phyloP scores from a whole-genome alignment of 495 filamentous ascomycete species.

The Penicillium lagena region DNA sequence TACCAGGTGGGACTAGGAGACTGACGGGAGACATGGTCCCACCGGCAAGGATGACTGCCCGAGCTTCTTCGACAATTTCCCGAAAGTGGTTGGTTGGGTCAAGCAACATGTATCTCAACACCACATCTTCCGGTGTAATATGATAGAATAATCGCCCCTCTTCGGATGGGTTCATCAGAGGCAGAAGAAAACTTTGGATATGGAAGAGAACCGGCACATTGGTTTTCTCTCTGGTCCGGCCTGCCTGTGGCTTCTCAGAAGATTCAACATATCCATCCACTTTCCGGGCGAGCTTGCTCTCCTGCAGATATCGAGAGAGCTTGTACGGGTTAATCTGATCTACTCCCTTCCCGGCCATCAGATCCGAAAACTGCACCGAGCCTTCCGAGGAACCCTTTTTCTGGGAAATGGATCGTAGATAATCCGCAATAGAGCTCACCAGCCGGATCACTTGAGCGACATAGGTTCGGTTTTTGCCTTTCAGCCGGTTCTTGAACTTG shows the following conservation, averaged over 20 bases:
- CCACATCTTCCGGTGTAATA: constrained; percentile 48
- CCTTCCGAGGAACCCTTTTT: constrained; percentile 49
- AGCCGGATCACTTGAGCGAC: constrained; percentile 79
- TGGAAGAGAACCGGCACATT: constrained; percentile 73
- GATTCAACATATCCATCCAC: constrained; percentile 79
- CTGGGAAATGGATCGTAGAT: constrained; percentile 44
- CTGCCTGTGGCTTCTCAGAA: constrained; percentile 37
- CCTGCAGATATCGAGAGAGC: constrained; percentile 76
- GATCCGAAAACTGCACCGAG: constrained; percentile 56
- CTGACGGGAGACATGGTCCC: constrained; percentile 91
- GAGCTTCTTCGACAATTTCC: constrained; percentile 76
- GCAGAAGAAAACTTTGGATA: constrained; percentile 72
- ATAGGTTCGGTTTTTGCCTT: constrained; percentile 92
- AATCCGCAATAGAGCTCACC: constrained; percentile 65
- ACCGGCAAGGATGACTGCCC: constrained; percentile 85
- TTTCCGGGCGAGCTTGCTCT: constrained; percentile 91
- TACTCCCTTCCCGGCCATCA: constrained; percentile 79
- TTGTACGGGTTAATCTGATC: constrained; percentile 95
- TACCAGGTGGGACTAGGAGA: neutral
- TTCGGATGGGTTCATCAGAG: constrained; percentile 79
- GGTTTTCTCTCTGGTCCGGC: constrained; percentile 19
- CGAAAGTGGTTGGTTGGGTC: constrained; percentile 90
- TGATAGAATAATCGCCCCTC: constrained; percentile 85
- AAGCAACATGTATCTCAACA: constrained; percentile 83
- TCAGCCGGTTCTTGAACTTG: constrained; percentile 77